A percentile compares a stretch with the other conserved stretches of the same genome.
Conservation (phyloP, 306 rosid species). For the Acacia confusa region DNA sequence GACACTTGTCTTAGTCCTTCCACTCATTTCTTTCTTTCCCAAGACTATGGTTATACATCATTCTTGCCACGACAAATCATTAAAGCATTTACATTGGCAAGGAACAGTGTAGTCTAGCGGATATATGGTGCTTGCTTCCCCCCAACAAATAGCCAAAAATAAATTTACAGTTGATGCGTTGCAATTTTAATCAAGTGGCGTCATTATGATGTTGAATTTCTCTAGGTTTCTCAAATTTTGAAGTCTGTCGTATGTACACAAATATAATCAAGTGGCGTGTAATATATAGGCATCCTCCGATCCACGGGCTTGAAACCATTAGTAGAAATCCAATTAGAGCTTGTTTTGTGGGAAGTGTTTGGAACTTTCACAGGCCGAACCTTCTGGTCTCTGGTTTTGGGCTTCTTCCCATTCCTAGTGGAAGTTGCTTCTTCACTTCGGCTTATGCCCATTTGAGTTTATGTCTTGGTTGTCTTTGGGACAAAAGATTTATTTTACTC, state of each 20-base stretch:
- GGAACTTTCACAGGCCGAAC: background rate
- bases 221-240: background rate
- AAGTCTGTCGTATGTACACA: background rate
- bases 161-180: background rate
- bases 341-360: background rate
- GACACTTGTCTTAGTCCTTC: constrained; percentile 44
- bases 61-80: constrained; percentile 37
- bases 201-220: background rate
- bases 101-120: constrained; percentile 31
- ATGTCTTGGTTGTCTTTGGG: background rate
- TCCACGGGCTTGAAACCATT: background rate
- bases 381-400: background rate
- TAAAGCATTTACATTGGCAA: constrained; percentile 38
- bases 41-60: constrained; percentile 29
- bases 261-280: background rate
- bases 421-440: background rate
- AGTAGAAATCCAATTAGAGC: background rate
- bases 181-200: background rate
- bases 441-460: background rate
- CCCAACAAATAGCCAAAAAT: background rate
- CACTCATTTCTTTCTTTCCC: constrained; percentile 39
- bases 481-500: background rate
- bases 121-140: background rate
- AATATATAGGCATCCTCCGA: background rate
- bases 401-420: background rate